These are phyloP conservation scores for Obelidium mucronatum DNA, from an alignment of 192 early-diverging fungal species.

Conservation along the genomic window DNA sequence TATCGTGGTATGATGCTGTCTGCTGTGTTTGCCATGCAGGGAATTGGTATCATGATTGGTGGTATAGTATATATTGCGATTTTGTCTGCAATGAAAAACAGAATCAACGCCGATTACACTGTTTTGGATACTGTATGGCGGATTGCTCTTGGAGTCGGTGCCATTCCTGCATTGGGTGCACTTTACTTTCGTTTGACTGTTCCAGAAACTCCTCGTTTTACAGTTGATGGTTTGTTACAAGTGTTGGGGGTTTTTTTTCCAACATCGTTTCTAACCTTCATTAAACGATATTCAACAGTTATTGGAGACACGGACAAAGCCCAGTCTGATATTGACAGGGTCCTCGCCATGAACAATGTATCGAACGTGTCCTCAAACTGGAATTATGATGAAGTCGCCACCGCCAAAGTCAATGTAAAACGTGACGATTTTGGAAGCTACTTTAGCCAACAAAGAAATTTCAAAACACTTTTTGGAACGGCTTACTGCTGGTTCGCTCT, in stretches of 20 bases:
- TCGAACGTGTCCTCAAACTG: constrained; percentile 33
- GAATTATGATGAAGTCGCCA: constrained; percentile 13
- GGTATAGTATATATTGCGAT: constrained; percentile 78
- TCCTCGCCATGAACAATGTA: constrained; percentile 36
- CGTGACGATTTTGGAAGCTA: constrained; percentile 50
- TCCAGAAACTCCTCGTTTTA: constrained; percentile 93
- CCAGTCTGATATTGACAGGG: constrained; percentile 41
- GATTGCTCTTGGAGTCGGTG: constrained; percentile 84
- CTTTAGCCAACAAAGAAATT: constrained; percentile 83
- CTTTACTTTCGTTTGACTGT: constrained; percentile 91
- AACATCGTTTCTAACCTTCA: neutral
- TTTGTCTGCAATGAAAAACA: constrained; percentile 72
- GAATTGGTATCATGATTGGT: constrained; percentile 86
- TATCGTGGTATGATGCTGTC: constrained; percentile 89
- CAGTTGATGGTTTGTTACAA: constrained; percentile 51
- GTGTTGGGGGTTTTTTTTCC: neutral
- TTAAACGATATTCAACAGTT: constrained; percentile 39
- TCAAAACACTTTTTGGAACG: constrained; percentile 71
- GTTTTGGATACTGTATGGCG: constrained; percentile 92
- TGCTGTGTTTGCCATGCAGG: constrained; percentile 92
- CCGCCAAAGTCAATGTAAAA: constrained; percentile 23
- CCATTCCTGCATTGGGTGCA: constrained; percentile 80
- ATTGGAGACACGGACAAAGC: constrained; percentile 71
- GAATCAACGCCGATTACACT: constrained; percentile 66
- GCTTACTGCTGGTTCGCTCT: constrained; percentile 58